Evolutionary conservation across 129 eudicot species (phyloP), one percentile per base, ranked within the genome.

Genomic region (Escallonia rubra): DNA sequence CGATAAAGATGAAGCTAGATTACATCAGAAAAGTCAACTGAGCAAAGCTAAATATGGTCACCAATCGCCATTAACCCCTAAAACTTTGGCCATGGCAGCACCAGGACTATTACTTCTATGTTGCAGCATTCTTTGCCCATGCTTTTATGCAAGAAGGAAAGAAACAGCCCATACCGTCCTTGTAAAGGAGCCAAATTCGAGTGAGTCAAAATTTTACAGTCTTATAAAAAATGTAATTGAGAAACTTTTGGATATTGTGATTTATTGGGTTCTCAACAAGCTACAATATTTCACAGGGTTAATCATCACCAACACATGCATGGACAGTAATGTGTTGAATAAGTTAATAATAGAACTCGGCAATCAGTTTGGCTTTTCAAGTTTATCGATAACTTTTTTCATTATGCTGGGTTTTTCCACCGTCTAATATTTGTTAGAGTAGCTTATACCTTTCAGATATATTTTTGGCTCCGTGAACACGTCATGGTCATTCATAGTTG

Each of bases 91-190:
- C 65, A 76, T 92, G 82, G 96, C 82, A 63, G 79, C 64, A 54
- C 79, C 87, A 1, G 90, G 76, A 68, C 46, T 85, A 65, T 72
- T 90, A 46, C 43, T 85, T 66, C 38, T 80, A 8, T 85, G 86
- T 73, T 87, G 96, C 66, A 72, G 63, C 51, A 62, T 83, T 43
- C 60, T 87, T 61, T 91, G 92, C 67, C 88, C 86, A 45, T 90
- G 97, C 81, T 84, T 87, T 67, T 85, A 65, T 47, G 71, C 89
- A 43, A 82, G 59, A 79, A 87, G 63, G 71, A 85, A 64, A 62
- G 80, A 66, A 70, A 68, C 70, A 16, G 73, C 40, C 2, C 80
- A 78, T 43, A 67, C 76, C 16, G 89, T 79, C 74, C 84, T 85
- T 72, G 58, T 69, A 44, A 74, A 82, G 74, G 89, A 76, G 38